A percentile compares a stretch with the other conserved stretches of the same genome.
Evolutionary conservation across 345 rosid genomes (phyloP).

Genomic region (Syzygium grande): DNA sequence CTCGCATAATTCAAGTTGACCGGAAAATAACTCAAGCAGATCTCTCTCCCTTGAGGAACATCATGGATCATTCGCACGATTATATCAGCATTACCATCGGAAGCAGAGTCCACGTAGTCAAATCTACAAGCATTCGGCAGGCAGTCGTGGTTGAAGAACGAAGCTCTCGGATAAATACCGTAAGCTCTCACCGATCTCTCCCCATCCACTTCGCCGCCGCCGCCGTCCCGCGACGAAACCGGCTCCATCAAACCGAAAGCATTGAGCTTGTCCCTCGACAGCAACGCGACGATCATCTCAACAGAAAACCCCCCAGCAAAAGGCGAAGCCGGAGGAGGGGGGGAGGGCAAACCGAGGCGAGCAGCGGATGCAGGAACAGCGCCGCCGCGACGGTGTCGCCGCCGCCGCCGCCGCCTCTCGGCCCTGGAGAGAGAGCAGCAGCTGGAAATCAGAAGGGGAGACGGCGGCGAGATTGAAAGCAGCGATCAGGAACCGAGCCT

Average conservation of each 20-base stretch:
- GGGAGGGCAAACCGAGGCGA: constrained; percentile 46
- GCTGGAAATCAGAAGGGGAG: constrained; percentile 49
- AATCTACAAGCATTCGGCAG: constrained; percentile 97
- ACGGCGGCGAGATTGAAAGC: constrained; percentile 59
- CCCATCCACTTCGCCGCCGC: not conserved
- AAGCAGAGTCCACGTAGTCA: constrained; percentile 55
- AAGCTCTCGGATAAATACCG: constrained; percentile 66
- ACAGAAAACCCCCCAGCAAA: constrained; percentile 13
- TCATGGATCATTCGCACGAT: constrained; percentile 79
- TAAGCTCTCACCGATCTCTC: constrained; percentile 67
- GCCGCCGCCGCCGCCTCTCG: not conserved
- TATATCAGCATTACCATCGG: constrained; percentile 45
- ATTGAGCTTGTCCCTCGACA: constrained; percentile 65
- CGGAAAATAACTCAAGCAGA: constrained; percentile 88
- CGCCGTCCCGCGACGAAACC: not conserved
- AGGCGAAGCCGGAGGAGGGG: constrained; percentile 10
- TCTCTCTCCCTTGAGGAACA: constrained; percentile 74
- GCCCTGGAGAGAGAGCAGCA: constrained; percentile 61
- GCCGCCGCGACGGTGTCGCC: constrained; percentile 29
- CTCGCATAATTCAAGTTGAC: constrained; percentile 50
- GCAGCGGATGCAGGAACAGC: constrained; percentile 43
- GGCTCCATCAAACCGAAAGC: constrained; percentile 89
- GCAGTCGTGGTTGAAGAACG: constrained; percentile 85
- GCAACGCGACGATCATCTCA: constrained; percentile 46
- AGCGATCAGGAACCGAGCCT: constrained; percentile 63